Conservation (phyloP, 2,329 filamentous ascomycete genomes). For the Dryadomyces sulphureus region DNA sequence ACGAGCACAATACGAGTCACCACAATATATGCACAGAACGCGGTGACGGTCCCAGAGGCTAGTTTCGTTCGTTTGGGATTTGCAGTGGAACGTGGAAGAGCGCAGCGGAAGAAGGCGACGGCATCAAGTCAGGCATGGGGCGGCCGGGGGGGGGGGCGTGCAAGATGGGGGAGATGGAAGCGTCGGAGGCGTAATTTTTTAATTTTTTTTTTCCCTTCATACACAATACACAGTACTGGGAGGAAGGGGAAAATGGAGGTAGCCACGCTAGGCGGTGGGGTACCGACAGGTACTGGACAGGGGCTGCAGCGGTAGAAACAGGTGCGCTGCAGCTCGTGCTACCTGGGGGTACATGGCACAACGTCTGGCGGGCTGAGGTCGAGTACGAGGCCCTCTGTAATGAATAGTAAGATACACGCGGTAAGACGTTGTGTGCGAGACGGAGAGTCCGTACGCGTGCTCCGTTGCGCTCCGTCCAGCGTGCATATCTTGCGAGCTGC, state of each 20-base stretch:
- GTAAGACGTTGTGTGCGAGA: too few relatives aligned
- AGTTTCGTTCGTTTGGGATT: conserved; percentile 5
- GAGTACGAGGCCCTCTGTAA: too few relatives aligned
- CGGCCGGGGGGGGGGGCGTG: not conserved
- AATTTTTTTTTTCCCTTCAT: not conserved
- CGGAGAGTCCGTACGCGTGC: too few relatives aligned
- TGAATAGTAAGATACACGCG: too few relatives aligned
- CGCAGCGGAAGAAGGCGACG: conserved; percentile 3
- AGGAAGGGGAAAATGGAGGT: too few relatives aligned
- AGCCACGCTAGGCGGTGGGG: not conserved
- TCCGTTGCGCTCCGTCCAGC: too few relatives aligned
- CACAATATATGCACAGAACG: not conserved
- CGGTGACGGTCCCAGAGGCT: conserved; percentile 1
- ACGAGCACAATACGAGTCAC: not conserved
- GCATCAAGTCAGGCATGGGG: not conserved
- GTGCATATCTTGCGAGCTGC: too few relatives aligned
- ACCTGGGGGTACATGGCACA: not conserved
- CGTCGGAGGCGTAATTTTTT: not conserved
- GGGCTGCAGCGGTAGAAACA: not conserved
- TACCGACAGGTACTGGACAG: not conserved
- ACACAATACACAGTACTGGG: too few relatives aligned
- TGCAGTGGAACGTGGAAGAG: conserved; percentile 6
- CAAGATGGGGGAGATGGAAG: conserved; percentile 1
- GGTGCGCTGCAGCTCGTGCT: not conserved
- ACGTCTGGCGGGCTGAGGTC: too few relatives aligned